A percentile compares a stretch with the other conserved stretches of the same genome.
Evolutionary conservation across 192 early-diverging fungal species (phyloP).

Genomic region (Coemansia sp.): DNA sequence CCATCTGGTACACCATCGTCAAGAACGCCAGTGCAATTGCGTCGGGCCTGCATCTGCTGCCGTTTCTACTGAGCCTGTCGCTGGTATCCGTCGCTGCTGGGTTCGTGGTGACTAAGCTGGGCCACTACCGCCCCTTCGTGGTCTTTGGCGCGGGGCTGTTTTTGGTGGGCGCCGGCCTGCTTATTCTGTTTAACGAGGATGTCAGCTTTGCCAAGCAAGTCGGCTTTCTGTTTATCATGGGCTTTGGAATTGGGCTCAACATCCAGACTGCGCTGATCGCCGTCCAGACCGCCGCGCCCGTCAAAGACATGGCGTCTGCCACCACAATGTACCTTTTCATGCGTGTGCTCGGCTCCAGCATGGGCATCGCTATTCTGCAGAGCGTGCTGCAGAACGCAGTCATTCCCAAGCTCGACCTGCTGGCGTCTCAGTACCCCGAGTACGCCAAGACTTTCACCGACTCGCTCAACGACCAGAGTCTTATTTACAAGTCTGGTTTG

Average conservation of each 20-base stretch:
- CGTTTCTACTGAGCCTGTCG: conserved; percentile 69
- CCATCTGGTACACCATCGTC: conserved; percentile 80
- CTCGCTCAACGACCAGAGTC: conserved; percentile 34
- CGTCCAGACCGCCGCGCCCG: conserved; percentile 65
- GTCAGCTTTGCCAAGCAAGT: conserved; percentile 56
- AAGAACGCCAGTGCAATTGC: conserved; percentile 67
- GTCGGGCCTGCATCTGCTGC: conserved; percentile 71
- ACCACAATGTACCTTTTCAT: conserved; percentile 69
- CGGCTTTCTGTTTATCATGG: conserved; percentile 65
- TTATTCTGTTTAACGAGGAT: conserved; percentile 57
- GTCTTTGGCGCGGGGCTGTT: conserved; percentile 61
- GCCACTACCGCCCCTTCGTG: conserved; percentile 65
- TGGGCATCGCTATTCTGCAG: conserved; percentile 43
- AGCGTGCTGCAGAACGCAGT: conserved; percentile 24
- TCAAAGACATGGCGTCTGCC: conserved; percentile 66
- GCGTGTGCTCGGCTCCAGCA: conserved; percentile 35
- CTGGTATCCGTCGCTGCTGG: conserved; percentile 66
- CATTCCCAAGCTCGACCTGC: conserved; percentile 14
- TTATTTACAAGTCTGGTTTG: conserved; percentile 34
- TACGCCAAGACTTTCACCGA: conserved; percentile 7
- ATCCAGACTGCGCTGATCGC: conserved; percentile 74
- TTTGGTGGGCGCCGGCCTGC: conserved; percentile 61
- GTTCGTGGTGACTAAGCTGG: conserved; percentile 54
- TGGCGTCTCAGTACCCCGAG: conserved; percentile 18
- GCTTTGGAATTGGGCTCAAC: conserved; percentile 70